Conservation (phyloP, 2,329 filamentous ascomycete species). For the Colletotrichum sidae region DNA sequence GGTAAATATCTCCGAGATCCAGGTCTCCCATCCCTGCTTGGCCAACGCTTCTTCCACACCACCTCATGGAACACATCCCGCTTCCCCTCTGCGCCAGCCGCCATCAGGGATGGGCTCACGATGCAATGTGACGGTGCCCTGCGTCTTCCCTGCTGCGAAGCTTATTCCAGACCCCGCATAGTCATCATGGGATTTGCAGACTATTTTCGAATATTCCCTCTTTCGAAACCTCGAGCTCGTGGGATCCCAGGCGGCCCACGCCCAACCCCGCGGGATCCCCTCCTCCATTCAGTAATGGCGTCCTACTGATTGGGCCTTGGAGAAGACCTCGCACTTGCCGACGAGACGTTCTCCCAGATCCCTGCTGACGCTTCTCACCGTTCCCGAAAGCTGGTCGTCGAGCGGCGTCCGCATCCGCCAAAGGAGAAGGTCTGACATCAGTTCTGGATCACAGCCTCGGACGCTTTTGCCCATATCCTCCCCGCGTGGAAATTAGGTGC, state of each 20-base stretch:
- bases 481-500: constrained; percentile 8
- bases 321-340: constrained; percentile 15
- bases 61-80: not conserved
- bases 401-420: not conserved
- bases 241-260: constrained; percentile 9
- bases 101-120: constrained; percentile 15
- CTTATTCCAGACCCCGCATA: constrained; percentile 28
- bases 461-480: constrained; percentile 11
- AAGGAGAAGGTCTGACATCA: constrained; percentile 22
- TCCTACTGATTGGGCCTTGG: constrained; percentile 24
- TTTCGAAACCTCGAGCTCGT: constrained; percentile 13
- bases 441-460: constrained; percentile 18
- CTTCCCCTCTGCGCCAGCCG: constrained; percentile 23
- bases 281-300: constrained; percentile 28
- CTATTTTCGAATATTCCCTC: constrained; percentile 29
- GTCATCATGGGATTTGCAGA: constrained; percentile 35
- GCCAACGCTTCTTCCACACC: constrained; percentile 23
- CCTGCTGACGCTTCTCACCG: constrained; percentile 10
- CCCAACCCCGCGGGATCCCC: constrained; percentile 29
- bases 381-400: not conserved
- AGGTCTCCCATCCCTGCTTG: constrained; percentile 11
- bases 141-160: constrained; percentile 17
- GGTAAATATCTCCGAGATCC: not conserved
- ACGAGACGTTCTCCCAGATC: not conserved
- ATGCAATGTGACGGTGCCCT: constrained; percentile 18